A percentile compares a stretch with the other conserved stretches of the same genome.
These are phyloP conservation scores for Adansonia gregorii DNA, from an alignment of 441 rosid genomes.

Conservation along the genomic window DNA sequence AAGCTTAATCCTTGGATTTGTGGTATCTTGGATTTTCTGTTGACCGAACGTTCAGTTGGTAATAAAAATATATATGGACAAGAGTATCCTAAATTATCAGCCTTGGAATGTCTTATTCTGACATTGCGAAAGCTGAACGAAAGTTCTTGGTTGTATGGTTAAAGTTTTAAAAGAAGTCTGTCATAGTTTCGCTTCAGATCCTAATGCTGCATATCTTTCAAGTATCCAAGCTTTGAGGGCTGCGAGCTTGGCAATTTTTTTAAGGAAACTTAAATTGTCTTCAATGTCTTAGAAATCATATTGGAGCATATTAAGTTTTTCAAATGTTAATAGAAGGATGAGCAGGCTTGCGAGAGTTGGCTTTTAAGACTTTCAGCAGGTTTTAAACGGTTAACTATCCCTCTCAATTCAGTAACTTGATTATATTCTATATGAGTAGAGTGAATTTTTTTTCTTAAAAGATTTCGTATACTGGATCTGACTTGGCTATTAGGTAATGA, in stretches of 20 bases:
- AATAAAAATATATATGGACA: not conserved
- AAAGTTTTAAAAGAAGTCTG: not conserved
- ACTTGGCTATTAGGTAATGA: not conserved
- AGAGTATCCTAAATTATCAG: not conserved
- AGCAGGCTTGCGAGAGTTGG: not conserved
- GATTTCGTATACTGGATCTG: not conserved
- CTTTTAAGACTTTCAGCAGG: not conserved
- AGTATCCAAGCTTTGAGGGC: not conserved
- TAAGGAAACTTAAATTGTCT: not conserved
- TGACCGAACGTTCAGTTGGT: not conserved
- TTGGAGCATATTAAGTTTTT: not conserved
- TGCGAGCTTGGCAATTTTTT: not conserved
- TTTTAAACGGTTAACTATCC: not conserved
- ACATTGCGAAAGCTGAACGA: not conserved
- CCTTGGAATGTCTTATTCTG: not conserved
- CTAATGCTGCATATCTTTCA: not conserved
- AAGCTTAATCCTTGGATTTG: not conserved
- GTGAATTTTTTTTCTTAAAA: not conserved
- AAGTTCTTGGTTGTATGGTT: not conserved
- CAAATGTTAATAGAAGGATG: not conserved
- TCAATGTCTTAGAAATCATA: not conserved
- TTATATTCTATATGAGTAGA: not conserved
- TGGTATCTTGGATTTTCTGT: not conserved
- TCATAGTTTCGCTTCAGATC: not conserved
- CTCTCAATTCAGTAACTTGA: not conserved